phyloP scores from a whole-genome alignment of 2,329 filamentous ascomycete genomes.

The Apiospora phragmitis region DNA sequence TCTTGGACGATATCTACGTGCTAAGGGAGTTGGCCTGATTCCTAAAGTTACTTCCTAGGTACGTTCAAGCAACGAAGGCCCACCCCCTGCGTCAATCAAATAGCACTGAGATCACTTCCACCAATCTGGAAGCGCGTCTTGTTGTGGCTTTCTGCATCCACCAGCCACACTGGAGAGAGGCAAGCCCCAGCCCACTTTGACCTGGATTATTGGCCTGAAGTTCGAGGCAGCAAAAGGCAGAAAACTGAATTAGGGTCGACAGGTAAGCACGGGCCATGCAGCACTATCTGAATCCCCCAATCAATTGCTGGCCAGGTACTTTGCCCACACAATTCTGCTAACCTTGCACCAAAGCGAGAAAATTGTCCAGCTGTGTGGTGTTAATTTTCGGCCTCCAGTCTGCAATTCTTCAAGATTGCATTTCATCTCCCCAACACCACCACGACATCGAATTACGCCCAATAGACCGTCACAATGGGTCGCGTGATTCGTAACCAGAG shows the following conservation, averaged over 20 bases:
- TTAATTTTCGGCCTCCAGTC: conserved; percentile 7
- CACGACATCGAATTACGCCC: conserved; percentile 7
- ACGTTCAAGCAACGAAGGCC: not conserved
- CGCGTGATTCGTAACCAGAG: conserved; percentile 35
- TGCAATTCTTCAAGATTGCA: conserved; percentile 5
- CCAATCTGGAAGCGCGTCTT: not conserved
- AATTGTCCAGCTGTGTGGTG: conserved; percentile 8
- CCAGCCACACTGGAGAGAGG: not conserved
- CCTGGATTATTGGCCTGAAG: not conserved
- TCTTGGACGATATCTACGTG: not conserved
- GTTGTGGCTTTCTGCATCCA: not conserved
- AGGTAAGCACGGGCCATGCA: not conserved
- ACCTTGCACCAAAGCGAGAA: conserved; percentile 5
- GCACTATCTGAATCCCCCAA: conserved; percentile 3
- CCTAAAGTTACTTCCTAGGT: not conserved
- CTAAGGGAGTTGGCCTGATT: not conserved
- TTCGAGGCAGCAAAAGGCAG: not conserved
- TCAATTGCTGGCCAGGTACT: not conserved
- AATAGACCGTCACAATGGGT: conserved; percentile 34
- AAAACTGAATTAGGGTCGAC: conserved; percentile 9
- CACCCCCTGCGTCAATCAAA: not conserved
- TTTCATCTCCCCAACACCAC: conserved; percentile 5
- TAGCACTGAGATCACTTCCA: not conserved
- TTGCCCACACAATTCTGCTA: conserved; percentile 5
- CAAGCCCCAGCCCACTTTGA: not conserved